These are phyloP conservation scores for Vitis rotundifolia DNA, from an alignment of 164 flowering plant genomes.

Conservation along the genomic window DNA sequence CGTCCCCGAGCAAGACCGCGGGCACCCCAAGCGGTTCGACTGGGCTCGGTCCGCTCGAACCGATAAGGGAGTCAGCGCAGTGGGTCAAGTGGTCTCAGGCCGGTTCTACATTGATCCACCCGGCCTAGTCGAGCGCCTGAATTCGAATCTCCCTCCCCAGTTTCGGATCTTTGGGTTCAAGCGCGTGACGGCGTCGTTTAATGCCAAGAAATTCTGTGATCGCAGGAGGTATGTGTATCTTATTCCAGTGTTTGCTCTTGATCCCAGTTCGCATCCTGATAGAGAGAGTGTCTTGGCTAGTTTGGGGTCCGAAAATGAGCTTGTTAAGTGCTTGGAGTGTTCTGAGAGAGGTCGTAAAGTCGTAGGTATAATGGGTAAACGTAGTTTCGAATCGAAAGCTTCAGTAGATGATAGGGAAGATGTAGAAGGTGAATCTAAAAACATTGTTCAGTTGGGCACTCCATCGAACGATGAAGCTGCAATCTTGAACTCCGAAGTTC, in stretches of 20 bases:
- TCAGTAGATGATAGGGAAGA: neutral
- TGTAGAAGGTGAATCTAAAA: neutral
- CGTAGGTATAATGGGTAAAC: slow-evolving; percentile 64
- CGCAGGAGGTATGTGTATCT: slow-evolving; percentile 91
- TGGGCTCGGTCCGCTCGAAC: slow-evolving; percentile 97
- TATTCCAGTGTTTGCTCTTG: slow-evolving; percentile 92
- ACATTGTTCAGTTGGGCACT: slow-evolving; percentile 31
- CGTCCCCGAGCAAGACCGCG: slow-evolving; percentile 73
- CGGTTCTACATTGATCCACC: slow-evolving; percentile 86
- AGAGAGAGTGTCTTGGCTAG: slow-evolving; percentile 87
- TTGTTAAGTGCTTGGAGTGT: slow-evolving; percentile 81
- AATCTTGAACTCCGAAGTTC: slow-evolving; percentile 2
- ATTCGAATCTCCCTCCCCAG: slow-evolving; percentile 58
- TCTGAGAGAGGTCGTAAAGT: slow-evolving; percentile 93
- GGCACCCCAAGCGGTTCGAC: slow-evolving; percentile 60
- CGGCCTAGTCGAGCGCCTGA: slow-evolving; percentile 72
- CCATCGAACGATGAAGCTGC: slow-evolving; percentile 26
- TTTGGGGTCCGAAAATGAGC: slow-evolving; percentile 74
- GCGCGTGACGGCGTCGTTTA: slow-evolving; percentile 71
- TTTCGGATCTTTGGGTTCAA: slow-evolving; percentile 82
- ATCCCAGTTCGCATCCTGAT: slow-evolving; percentile 69
- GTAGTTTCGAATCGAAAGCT: slow-evolving; percentile 18
- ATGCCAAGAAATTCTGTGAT: slow-evolving; percentile 92
- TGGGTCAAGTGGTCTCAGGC: slow-evolving; percentile 94
- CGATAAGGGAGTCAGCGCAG: slow-evolving; percentile 97